Base-by-base conservation (phyloP, 306 rosid genomes). In the Comarum palustre region DNA sequence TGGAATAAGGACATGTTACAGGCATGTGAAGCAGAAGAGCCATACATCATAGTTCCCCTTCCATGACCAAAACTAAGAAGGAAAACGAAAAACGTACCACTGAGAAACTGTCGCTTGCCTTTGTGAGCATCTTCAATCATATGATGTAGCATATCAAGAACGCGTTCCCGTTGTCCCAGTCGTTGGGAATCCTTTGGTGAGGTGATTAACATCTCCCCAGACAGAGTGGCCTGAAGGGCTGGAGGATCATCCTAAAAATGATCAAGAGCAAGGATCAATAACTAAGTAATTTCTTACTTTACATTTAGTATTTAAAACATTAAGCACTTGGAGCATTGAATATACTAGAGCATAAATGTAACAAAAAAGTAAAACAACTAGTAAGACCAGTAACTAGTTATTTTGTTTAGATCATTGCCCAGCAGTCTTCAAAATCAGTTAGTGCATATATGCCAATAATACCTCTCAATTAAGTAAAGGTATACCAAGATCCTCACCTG, bases 121-220 rank as follows among this genome's bases (percentile, higher is more conserved):
- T 65, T 82, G 78, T 91, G 98, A 75, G 98, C 98, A 84, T 91
- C 97, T 81, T 93, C 98, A 86, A 93, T 87, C 96, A 93, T 93
- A 76, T 91, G 96, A 82, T 93, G 97, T 73, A 93, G 87, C 84
- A 93, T 85, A 76, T 86, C 96, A 78, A 91, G 90, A 80, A 96
- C 97, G 62, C 98, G 98, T 70, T 91, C 98, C 84, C 94, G 88
- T 82, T 91, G 98, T 76, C 92, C 97, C 74, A 81, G 87, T 68
- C 94, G 90, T 19, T 81, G 92, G 58, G 84, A 78, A 78, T 91
- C 97, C 78, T 91, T 90, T 7, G 73, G 75, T 15, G 87, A 89
- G 70, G 90, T 78, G 69, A 81, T 76, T 63, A 78, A 74, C 48
- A 73, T 79, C 74, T 93, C 97, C 75, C 96, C 96, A 62, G 92